Conservation (phyloP, 768 basidiomycete species). For the Mycena filopes region DNA sequence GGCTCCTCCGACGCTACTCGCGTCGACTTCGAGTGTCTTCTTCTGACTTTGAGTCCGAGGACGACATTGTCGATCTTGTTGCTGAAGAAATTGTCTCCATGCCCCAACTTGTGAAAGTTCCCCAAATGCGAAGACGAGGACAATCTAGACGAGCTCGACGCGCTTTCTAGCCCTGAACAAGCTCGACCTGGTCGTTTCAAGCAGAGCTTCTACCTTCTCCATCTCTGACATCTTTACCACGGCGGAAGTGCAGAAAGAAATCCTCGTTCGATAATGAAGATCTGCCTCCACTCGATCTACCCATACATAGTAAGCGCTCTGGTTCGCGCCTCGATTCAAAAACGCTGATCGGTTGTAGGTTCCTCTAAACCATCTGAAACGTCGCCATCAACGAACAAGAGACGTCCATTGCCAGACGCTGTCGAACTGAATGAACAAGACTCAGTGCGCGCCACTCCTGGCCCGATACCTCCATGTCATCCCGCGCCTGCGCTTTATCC, state of each 20-base stretch:
- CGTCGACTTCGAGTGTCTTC: constrained; percentile 47
- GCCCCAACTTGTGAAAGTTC: constrained; percentile 53
- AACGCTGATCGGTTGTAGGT: background rate
- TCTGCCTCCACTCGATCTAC: background rate
- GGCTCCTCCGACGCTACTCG: constrained; percentile 60
- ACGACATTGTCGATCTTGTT: constrained; percentile 80
- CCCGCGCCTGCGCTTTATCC: constrained; percentile 39
- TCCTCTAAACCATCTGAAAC: background rate
- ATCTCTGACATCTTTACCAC: constrained; percentile 1
- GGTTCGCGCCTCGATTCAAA: background rate
- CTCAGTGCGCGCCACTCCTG: constrained; percentile 4
- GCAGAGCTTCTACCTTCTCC: too few relatives aligned
- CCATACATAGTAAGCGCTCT: constrained; percentile 1
- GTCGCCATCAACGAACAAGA: background rate
- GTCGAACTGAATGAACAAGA: constrained; percentile 9
- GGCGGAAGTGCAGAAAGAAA: constrained; percentile 22
- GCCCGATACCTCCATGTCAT: constrained; percentile 15
- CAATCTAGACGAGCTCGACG: constrained; percentile 70
- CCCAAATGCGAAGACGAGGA: constrained; percentile 63
- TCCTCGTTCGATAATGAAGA: constrained; percentile 18
- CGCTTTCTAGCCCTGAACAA: constrained; percentile 48
- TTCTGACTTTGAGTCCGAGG: constrained; percentile 68
- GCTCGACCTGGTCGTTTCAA: too few relatives aligned
- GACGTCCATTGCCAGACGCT: background rate
- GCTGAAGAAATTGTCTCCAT: constrained; percentile 69